These are phyloP conservation scores for Zizania palustris DNA, from an alignment of 202 grass and related monocot genomes.

Conservation along the genomic window DNA sequence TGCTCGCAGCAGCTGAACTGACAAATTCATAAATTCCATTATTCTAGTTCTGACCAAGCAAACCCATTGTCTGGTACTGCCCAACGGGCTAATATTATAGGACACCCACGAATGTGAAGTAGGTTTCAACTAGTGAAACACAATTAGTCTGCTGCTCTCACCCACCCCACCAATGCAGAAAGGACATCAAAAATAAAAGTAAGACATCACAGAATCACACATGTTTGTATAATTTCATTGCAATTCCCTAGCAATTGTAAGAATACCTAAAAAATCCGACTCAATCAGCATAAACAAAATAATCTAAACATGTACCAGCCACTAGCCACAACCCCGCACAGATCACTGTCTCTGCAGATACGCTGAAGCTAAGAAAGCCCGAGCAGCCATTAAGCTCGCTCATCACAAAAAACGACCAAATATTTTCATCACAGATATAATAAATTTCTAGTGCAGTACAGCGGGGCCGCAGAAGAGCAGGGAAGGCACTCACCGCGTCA, in stretches of 20 bases:
- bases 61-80: conserved; percentile 3
- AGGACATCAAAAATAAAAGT: conserved; percentile 30
- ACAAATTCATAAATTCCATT: conserved; percentile 7
- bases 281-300: conserved; percentile 40
- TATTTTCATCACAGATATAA: conserved; percentile 16
- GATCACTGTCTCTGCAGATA: conserved; percentile 26
- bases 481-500: conserved; percentile 61
- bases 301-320: conserved; percentile 37
- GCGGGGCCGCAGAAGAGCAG: neutral
- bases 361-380: neutral
- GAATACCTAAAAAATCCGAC: conserved; percentile 37
- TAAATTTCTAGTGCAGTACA: conserved; percentile 4
- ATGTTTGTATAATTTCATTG: conserved; percentile 39
- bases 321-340: conserved; percentile 7
- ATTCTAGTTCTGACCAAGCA: conserved; percentile 32
- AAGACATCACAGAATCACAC: neutral
- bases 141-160: conserved; percentile 12
- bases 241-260: conserved; percentile 35
- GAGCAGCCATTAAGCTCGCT: no score
- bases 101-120: conserved; percentile 5
- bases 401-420: conserved; percentile 14
- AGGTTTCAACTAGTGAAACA: conserved; percentile 41
- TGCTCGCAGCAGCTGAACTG: neutral
- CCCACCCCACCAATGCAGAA: conserved; percentile 20
- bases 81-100: conserved; percentile 19